Base-by-base conservation (phyloP, 805 yeast species). In the Candida pini region DNA sequence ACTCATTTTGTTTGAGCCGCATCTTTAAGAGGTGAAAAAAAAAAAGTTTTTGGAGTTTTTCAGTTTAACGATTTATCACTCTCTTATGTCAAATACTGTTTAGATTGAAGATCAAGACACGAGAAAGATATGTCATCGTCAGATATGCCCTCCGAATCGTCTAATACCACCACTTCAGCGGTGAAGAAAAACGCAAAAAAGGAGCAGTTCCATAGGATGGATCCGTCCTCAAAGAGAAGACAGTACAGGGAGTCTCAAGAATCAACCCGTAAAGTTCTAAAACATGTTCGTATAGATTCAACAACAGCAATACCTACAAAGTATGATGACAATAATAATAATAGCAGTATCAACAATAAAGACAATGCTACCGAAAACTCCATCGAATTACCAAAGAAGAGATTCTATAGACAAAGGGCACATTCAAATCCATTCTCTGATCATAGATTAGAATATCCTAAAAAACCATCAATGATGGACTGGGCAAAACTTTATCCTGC, bases 361-460 rank as follows among this genome's bases (percentile, higher is more conserved):
- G 33, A 21, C 7, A 13, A 12, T 12, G 25, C 10, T 12, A 12
- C 19, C 30, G n/a, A 28, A 28, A 9, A 33, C 12, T 24, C 20
- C 12, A 31, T 51, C 15, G 43, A 51, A 17, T 64, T 88, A 33
- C 97, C 96, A 33, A 73, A 78, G 53, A 83, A 92, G 58, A 73
- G 92, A 49, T 92, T 73, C 55, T 92, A 92, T 59, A 75, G 98
- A 57, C 98, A 92, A 62, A 68, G 98, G 61, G 98, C 98, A 1
- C 98, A 92, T 56, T 88, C 97, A 2, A 92, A 92, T 54, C 97
- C 97, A 16, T 92, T 92, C 52, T 84, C 96, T 14, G 98, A 92
- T 61, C 98, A 92, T 59, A 76, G 81, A 49, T 68, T 92, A 29
- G 95, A 86, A 41, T 92, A 92, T 49, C 97, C 98, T 15, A 57